Base-by-base conservation (phyloP, 2,329 filamentous ascomycete genomes). In the Pyricularia sp. region DNA sequence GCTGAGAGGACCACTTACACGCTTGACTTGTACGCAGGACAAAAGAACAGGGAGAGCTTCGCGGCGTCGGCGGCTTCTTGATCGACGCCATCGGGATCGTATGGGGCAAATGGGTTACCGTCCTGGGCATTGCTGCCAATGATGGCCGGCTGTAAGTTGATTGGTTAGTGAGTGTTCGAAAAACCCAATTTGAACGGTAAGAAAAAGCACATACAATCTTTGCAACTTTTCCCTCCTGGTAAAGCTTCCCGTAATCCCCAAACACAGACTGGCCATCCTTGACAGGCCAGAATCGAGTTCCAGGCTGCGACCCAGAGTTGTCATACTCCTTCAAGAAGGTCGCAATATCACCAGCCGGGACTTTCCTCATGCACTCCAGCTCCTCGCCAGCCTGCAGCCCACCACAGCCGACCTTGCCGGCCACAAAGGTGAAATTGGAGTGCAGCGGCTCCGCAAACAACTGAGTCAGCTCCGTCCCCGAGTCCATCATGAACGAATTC, bases 311-410 rank as follows among this genome's bases (percentile, higher is more conserved):
- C 19, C 19, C n/a, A 16, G 24, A 12, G 19, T 62, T 30, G 60
- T 30, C 22, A 26, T 40, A 35, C 9, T 60, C 40, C 49, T 28
- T n/a, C 13, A 26, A 8, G 19, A 44, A 63, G 3, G 75, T 73
- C 13, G 68, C 63, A 26, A 76, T 70, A 30, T 71, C 69, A 4
- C 62, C 59, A 61, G 72, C 69, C 12, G 74, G 71, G 26, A 76
- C 70, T 53, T 69, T 69, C 22, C 72, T 72, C 74, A 76, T 76
- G 69, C 74, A 76, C 60, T 72, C 70, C 13, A 76, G 69, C 66
- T 77, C 75, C 16, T 70, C 72, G 31, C 70, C 73, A 66, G 74
- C 76, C 8, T 74, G 73, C 0, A 76, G 60, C 26, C 71, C 65
- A 12, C 26, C 59, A 33, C 62, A 63, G 0, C 62, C 62, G 9